phyloP scores from a whole-genome alignment of 208 protist species.

The Leishmania gerbilli region DNA sequence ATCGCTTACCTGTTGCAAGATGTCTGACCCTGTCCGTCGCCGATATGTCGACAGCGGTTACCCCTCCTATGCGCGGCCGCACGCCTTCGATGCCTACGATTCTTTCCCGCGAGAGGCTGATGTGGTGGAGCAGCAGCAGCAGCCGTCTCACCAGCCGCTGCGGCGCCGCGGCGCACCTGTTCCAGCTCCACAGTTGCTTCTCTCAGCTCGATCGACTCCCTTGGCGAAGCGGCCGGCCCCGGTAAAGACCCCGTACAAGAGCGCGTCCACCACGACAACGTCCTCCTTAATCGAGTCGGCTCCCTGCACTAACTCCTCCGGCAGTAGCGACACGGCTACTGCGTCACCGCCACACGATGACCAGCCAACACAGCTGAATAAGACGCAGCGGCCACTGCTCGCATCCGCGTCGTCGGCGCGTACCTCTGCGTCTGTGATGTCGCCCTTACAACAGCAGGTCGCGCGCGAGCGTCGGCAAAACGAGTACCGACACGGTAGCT shows the following conservation, averaged over 20 bases:
- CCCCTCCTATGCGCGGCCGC: not conserved
- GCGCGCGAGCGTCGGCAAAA: not conserved
- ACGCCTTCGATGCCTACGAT: slow-evolving; percentile 16
- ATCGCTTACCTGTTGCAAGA: not conserved
- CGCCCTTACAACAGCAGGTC: not conserved
- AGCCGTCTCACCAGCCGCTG: slow-evolving; percentile 13
- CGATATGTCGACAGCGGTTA: not conserved
- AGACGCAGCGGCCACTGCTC: not conserved
- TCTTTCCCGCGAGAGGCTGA: not conserved
- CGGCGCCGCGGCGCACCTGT: slow-evolving; percentile 23
- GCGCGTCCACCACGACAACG: not conserved
- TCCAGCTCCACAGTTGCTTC: slow-evolving; percentile 11
- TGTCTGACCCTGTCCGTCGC: not conserved
- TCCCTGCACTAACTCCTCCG: not conserved
- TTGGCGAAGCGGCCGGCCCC: slow-evolving; percentile 2
- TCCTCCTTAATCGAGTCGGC: not conserved
- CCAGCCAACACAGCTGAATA: not conserved
- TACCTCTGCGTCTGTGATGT: not conserved
- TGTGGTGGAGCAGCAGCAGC: not conserved
- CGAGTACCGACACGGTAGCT: not conserved
- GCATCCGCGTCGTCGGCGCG: not conserved
- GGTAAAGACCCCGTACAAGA: slow-evolving; percentile 13
- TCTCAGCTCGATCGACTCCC: slow-evolving; percentile 15
- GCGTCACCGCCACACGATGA: not conserved
- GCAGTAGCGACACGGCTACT: not conserved